Conservation (phyloP, 2,329 filamentous ascomycete genomes). For the Fusarium sp. region DNA sequence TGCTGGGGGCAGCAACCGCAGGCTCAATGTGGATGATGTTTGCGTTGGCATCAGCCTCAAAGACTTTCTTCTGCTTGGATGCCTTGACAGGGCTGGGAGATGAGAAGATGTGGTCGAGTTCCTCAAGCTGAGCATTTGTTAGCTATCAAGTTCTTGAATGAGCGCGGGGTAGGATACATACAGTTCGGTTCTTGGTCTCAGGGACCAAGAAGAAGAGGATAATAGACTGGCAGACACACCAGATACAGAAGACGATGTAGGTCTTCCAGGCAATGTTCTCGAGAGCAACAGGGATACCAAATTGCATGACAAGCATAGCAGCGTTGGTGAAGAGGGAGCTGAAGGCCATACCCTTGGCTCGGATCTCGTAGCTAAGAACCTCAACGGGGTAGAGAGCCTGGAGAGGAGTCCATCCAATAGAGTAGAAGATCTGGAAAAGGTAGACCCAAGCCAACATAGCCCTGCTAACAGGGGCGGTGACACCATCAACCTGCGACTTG, state of each 20-base stretch:
- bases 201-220: constrained; percentile 65
- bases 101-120: constrained; percentile 44
- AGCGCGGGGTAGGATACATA: constrained; percentile 1
- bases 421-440: constrained; percentile 56
- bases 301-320: constrained; percentile 55
- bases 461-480: constrained; percentile 55
- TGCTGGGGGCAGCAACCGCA: constrained; percentile 1
- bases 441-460: constrained; percentile 62
- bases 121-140: constrained; percentile 35
- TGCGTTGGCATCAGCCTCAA: constrained; percentile 34
- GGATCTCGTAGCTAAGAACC: constrained; percentile 65
- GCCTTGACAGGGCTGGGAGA: constrained; percentile 41
- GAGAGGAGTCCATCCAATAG: constrained; percentile 55
- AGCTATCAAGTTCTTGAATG: background rate
- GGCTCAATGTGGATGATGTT: constrained; percentile 42
- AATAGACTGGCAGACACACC: constrained; percentile 57
- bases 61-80: constrained; percentile 40
- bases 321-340: constrained; percentile 60
- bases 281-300: constrained; percentile 61
- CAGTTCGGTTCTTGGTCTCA: constrained; percentile 63
- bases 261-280: constrained; percentile 66
- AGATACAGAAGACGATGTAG: constrained; percentile 65
- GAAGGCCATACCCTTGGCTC: constrained; percentile 69
- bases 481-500: constrained; percentile 42
- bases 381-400: constrained; percentile 65